phyloP scores from a whole-genome alignment of 2,329 filamentous ascomycete genomes.

The Septoria linicola region DNA sequence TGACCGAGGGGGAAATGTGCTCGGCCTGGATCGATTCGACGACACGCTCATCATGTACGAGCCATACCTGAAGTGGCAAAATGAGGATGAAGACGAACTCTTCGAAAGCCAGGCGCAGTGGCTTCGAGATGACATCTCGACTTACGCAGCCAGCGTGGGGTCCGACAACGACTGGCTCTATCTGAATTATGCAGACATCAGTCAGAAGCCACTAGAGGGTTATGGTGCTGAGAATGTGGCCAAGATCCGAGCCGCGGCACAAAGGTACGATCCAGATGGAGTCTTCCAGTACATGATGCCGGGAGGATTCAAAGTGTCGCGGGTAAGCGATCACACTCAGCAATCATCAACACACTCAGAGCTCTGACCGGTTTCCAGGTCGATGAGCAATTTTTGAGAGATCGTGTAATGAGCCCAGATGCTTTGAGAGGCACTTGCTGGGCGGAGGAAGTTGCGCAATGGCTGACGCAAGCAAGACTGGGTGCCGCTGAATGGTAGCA shows the following conservation, averaged over 20 bases:
- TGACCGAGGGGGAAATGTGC: slow-evolving; percentile 33
- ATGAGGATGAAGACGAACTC: slow-evolving; percentile 12
- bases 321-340: slow-evolving; percentile 11
- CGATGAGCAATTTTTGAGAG: background rate
- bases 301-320: slow-evolving; percentile 24
- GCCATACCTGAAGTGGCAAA: slow-evolving; percentile 20
- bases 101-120: slow-evolving; percentile 20
- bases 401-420: background rate
- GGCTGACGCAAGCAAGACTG: too few relatives aligned
- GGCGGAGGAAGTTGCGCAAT: background rate
- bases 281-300: slow-evolving; percentile 25
- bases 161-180: slow-evolving; percentile 20
- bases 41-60: slow-evolving; percentile 25
- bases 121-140: slow-evolving; percentile 17
- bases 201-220: slow-evolving; percentile 18
- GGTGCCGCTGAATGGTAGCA: too few relatives aligned
- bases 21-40: slow-evolving; percentile 41
- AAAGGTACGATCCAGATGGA: slow-evolving; percentile 20
- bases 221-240: slow-evolving; percentile 24
- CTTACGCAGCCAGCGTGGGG: slow-evolving; percentile 15
- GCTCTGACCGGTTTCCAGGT: slow-evolving; percentile 6
- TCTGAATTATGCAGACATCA: slow-evolving; percentile 23
- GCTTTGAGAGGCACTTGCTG: background rate
- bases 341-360: background rate
- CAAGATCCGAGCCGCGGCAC: slow-evolving; percentile 17